A percentile compares a stretch with the other conserved stretches of the same genome.
phyloP scores from a whole-genome alignment of 306 rosid genomes.

The Dalbergia cultrata region DNA sequence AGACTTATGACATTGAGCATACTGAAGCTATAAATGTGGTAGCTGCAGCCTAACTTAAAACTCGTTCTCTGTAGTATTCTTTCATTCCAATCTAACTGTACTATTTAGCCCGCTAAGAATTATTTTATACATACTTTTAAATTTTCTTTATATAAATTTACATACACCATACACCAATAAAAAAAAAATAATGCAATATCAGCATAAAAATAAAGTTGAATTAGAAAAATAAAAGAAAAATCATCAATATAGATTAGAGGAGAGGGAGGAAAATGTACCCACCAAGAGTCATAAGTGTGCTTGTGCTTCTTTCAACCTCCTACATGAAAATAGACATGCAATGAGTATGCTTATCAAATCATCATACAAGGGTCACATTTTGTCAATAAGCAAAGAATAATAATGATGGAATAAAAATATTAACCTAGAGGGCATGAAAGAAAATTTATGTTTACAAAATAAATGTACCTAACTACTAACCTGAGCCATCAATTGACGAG shows the following conservation, averaged over 20 bases:
- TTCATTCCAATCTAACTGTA: slow-evolving; percentile 15
- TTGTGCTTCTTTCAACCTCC: slow-evolving; percentile 92
- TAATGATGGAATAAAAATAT: background rate
- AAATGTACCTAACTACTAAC: slow-evolving; percentile 46
- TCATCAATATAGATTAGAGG: background rate
- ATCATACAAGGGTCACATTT: background rate
- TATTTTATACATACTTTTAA: slow-evolving; percentile 1
- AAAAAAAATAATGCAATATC: background rate
- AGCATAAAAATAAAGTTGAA: background rate
- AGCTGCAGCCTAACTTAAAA: background rate
- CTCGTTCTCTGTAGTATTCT: background rate
- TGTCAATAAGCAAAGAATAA: slow-evolving; percentile 12
- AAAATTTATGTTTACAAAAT: slow-evolving; percentile 11
- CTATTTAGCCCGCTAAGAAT: slow-evolving; percentile 28
- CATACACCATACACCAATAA: background rate
- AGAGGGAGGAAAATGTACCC: slow-evolving; percentile 38
- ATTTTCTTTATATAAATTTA: slow-evolving; percentile 10
- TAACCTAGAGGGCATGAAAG: background rate
- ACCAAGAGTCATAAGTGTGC: slow-evolving; percentile 81
- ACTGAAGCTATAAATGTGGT: too few relatives aligned
- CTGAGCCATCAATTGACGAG: slow-evolving; percentile 96
- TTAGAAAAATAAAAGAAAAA: slow-evolving; percentile 13
- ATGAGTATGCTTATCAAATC: slow-evolving; percentile 29
- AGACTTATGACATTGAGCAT: background rate
- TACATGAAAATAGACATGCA: slow-evolving; percentile 47